Evolutionary conservation across 1,284 basidiomycete genomes (phyloP).

Genomic region (Salmacisia buchloeana): DNA sequence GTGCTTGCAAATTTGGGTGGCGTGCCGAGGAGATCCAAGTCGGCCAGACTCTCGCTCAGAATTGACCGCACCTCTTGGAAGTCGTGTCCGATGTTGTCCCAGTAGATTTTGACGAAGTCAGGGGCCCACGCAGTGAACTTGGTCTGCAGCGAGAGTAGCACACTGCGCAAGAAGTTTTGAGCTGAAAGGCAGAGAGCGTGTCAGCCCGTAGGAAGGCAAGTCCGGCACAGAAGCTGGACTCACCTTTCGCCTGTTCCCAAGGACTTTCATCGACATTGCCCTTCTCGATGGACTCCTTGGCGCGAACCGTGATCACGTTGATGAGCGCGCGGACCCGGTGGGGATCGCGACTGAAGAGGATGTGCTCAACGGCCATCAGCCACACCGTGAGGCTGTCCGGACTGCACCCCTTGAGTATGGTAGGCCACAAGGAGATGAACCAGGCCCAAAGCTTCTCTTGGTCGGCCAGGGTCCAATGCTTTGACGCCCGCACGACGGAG

Average conservation of each 20-base stretch:
- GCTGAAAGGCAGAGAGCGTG: no score
- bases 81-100: slow-evolving; percentile 43
- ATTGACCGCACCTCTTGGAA: slow-evolving; percentile 51
- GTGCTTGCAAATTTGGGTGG: slow-evolving; percentile 69
- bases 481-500: slow-evolving; percentile 69
- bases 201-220: no score
- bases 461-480: slow-evolving; percentile 74
- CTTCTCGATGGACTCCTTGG: slow-evolving; percentile 29
- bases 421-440: slow-evolving; percentile 66
- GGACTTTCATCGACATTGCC: slow-evolving; percentile 25
- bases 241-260: slow-evolving; percentile 31
- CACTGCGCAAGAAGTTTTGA: slow-evolving; percentile 57
- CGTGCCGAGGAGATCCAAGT: slow-evolving; percentile 52
- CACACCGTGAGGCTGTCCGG: slow-evolving; percentile 53
- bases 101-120: slow-evolving; percentile 41
- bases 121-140: slow-evolving; percentile 29
- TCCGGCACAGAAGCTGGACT: no score
- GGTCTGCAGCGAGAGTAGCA: slow-evolving; percentile 28
- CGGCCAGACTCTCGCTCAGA: slow-evolving; percentile 51
- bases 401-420: slow-evolving; percentile 61
- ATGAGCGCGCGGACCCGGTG: slow-evolving; percentile 72
- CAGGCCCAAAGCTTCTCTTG: slow-evolving; percentile 71
- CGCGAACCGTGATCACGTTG: slow-evolving; percentile 54
- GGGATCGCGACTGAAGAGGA: slow-evolving; percentile 73
- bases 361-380: slow-evolving; percentile 54